Evolutionary conservation across 2,329 filamentous ascomycete species (phyloP).

Genomic region (Fulvia fulva): DNA sequence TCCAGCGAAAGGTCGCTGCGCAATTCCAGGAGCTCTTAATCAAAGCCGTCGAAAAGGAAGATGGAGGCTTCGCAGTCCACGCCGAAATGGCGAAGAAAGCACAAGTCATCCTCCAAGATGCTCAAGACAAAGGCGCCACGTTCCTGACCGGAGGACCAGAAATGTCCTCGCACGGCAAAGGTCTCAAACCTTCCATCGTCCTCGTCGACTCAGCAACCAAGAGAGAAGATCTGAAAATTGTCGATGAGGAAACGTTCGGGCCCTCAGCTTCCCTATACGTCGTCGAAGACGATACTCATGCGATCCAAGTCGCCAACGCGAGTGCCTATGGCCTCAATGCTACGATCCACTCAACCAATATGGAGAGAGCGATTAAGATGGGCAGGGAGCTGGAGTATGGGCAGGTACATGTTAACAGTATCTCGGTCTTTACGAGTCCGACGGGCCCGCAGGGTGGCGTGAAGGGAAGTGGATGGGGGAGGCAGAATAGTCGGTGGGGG

Average conservation of each 20-base stretch:
- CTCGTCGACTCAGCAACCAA: constrained; percentile 2
- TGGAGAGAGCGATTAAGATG: constrained; percentile 26
- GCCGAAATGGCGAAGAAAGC: constrained; percentile 31
- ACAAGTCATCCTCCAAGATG: constrained; percentile 25
- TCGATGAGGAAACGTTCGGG: constrained; percentile 31
- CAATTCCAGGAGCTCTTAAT: constrained; percentile 19
- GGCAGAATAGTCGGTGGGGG: background rate
- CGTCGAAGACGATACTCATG: constrained; percentile 25
- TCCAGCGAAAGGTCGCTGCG: constrained; percentile 20
- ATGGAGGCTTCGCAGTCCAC: constrained; percentile 19
- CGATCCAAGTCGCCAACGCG: constrained; percentile 22
- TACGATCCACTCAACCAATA: constrained; percentile 27
- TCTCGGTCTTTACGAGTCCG: constrained; percentile 3
- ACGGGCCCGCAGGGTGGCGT: background rate
- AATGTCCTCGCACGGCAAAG: constrained; percentile 6
- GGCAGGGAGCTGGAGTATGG: constrained; percentile 7
- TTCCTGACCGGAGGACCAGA: constrained; percentile 25
- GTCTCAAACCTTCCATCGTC: constrained; percentile 20
- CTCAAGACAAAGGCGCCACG: constrained; percentile 22
- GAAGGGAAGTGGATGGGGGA: constrained; percentile 4
- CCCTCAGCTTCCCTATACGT: constrained; percentile 26
- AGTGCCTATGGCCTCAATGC: constrained; percentile 30
- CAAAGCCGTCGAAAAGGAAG: constrained; percentile 1
- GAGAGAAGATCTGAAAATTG: constrained; percentile 20
- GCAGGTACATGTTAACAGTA: constrained; percentile 5